Base-by-base conservation (phyloP, 129 eudicot species). In the Deinandra increscens region DNA sequence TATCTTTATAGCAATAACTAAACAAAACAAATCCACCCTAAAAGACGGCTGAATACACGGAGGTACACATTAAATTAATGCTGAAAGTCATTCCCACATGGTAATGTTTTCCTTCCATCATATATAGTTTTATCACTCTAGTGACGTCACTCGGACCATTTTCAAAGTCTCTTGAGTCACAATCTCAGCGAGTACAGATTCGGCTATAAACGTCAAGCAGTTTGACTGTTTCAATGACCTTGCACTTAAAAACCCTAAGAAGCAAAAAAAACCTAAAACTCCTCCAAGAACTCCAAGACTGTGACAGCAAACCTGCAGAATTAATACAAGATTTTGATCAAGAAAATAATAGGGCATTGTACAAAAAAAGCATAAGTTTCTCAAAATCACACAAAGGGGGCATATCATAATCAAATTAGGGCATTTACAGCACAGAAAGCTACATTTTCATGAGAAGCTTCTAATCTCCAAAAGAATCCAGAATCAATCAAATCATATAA, bases 41-140 rank as follows among this genome's bases (percentile, higher is more conserved):
- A 44, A 17, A 45, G 0, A 29, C 8, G 1, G 13, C 36, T 55
- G 26, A 23, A 55, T 5, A 23, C 62, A 17, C 37, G n/a, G 17
- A 4, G 37, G 2, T 20, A 15, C 34, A 34, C 60, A 45, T 68
- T 39, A 26, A 67, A 46, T 48, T 6, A 66, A 58, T 70, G 43
- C 66, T 49, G 46, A 50, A 56, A 66, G 42, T 62, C 73, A 50
- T 64, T 76, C 81, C 74, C 73, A 61, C 76, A 61, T 15, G 61
- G 58, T 83, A 82, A 64, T 79, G 42, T 79, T 17, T 20, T 75
- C 75, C 20, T 60, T 51, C 17, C 58, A 62, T 75, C 33, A 37
- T n/a, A 64, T 23, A 26, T 26, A 50, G 44, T 55, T 23, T 33
- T 51, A 60, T 63, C 42, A 62, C 64, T 49, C 51, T 20, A 56